Evolutionary conservation across 2,329 filamentous ascomycete genomes (phyloP).

Genomic region (Gaeumannomyces sp.): DNA sequence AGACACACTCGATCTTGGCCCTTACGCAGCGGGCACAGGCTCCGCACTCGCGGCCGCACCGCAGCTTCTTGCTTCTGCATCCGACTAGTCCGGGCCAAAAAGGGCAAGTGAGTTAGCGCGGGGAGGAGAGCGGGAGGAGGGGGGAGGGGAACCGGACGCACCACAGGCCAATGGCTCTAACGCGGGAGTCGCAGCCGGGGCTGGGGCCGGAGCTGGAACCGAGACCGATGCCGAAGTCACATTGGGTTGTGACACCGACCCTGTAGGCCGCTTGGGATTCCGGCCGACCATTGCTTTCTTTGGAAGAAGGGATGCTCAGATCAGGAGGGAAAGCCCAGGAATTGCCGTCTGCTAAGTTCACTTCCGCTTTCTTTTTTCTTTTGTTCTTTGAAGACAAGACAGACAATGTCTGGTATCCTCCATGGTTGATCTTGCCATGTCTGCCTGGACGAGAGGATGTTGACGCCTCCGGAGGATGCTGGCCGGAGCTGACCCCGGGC

Average conservation of each 20-base stretch:
- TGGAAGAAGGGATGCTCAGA: not conserved
- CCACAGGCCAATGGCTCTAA: constrained; percentile 1
- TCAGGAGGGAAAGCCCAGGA: not conserved
- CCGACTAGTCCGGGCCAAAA: constrained; percentile 52
- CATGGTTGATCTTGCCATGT: not conserved
- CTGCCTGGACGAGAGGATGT: not conserved
- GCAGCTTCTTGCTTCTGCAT: constrained; percentile 78
- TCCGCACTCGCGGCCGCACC: constrained; percentile 77
- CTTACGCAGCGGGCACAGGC: constrained; percentile 74
- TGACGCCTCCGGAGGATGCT: not conserved
- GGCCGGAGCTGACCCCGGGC: not conserved
- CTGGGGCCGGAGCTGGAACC: not conserved
- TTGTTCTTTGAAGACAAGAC: not conserved
- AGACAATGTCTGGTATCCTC: not conserved
- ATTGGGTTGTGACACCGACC: not conserved
- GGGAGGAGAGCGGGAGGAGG: constrained; percentile 47
- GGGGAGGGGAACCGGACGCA: constrained; percentile 11
- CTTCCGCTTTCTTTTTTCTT: not conserved
- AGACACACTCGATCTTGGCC: constrained; percentile 71
- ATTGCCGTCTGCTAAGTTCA: constrained; percentile 5
- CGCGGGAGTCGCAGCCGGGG: constrained; percentile 8
- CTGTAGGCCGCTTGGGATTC: not conserved
- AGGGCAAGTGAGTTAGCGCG: not conserved
- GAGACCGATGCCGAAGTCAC: not conserved
- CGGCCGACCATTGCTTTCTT: not conserved